Conservation (phyloP, 2,329 filamentous ascomycete genomes). For the Colletotrichum sp. region DNA sequence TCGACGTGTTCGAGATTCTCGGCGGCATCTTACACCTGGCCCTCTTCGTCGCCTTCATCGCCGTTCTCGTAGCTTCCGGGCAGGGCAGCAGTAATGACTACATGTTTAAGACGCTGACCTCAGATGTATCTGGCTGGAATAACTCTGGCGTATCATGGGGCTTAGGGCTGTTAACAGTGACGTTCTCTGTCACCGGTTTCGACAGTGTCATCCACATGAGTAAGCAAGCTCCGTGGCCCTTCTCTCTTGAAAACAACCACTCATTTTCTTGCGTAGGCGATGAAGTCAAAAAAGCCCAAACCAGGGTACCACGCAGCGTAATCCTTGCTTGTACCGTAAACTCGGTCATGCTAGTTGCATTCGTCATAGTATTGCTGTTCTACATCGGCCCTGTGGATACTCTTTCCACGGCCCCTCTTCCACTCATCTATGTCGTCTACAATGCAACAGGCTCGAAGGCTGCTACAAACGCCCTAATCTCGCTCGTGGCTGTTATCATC, state of each 20-base stretch:
- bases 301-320: neutral
- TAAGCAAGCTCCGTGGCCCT: neutral
- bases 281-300: neutral
- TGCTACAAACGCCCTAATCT: neutral
- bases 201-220: neutral
- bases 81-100: neutral
- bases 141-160: neutral
- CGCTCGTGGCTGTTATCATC: neutral
- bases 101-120: neutral
- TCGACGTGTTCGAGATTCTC: neutral
- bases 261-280: neutral
- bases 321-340: neutral
- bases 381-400: neutral
- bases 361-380: neutral
- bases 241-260: fast-evolving
- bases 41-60: neutral
- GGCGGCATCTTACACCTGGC: neutral
- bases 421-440: neutral
- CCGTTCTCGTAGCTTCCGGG: neutral
- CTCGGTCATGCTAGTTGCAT: neutral
- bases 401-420: neutral
- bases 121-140: neutral
- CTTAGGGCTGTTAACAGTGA: neutral
- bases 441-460: neutral
- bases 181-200: neutral